Evolutionary conservation across 2,329 filamentous ascomycete species (phyloP).

Genomic region (Pyrenophora tritici-repentis): DNA sequence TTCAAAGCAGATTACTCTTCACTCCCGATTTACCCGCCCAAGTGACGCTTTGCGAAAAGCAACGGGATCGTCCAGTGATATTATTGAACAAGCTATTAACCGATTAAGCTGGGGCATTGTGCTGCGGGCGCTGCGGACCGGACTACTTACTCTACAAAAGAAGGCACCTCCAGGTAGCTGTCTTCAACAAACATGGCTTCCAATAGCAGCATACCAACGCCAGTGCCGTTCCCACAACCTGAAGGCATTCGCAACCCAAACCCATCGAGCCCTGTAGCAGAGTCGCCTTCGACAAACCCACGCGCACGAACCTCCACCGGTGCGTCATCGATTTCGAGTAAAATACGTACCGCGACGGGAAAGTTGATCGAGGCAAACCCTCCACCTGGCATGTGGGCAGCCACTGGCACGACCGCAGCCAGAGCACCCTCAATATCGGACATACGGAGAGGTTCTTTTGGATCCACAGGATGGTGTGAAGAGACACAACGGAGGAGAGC

Average conservation of each 20-base stretch:
- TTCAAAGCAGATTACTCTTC: constrained; percentile 9
- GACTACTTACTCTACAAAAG: constrained; percentile 8
- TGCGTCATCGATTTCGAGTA: constrained; percentile 39
- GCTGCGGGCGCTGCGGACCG: constrained; percentile 5
- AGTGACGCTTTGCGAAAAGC: constrained; percentile 10
- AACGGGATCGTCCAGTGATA: constrained; percentile 22
- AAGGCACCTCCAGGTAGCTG: not conserved
- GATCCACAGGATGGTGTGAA: constrained; percentile 41
- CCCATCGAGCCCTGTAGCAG: constrained; percentile 15
- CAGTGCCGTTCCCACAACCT: constrained; percentile 36
- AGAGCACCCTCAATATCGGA: constrained; percentile 52
- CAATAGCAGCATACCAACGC: constrained; percentile 27
- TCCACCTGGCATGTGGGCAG: constrained; percentile 53
- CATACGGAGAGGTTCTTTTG: constrained; percentile 48
- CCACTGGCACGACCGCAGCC: constrained; percentile 48
- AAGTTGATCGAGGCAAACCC: constrained; percentile 47
- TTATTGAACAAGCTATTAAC: constrained; percentile 14
- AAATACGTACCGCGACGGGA: constrained; percentile 44
- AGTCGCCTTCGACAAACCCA: constrained; percentile 19
- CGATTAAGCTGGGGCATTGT: constrained; percentile 19
- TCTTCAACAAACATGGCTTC: constrained; percentile 25
- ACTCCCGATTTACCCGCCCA: constrained; percentile 3
- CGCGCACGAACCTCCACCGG: constrained; percentile 37
- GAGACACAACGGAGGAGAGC: constrained; percentile 34
- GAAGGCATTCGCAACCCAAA: constrained; percentile 19